These are phyloP conservation scores for Avena sativa DNA, from an alignment of 176 grass and related monocot species.

Conservation along the genomic window DNA sequence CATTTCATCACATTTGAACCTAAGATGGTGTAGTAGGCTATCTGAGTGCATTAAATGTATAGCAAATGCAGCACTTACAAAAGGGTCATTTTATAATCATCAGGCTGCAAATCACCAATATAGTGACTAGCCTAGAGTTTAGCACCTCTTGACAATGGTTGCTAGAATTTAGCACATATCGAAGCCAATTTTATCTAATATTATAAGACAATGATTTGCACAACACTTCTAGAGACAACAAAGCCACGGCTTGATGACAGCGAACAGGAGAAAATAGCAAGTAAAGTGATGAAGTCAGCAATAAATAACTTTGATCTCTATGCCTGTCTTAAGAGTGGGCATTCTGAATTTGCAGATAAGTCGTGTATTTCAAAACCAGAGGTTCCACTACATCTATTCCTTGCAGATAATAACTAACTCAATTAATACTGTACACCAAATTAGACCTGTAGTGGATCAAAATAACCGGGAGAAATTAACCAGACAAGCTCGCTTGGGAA, in stretches of 20 bases:
- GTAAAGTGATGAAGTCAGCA: neutral
- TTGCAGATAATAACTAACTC: neutral
- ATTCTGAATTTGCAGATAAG: neutral
- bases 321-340: neutral
- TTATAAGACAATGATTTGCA: neutral
- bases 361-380: neutral
- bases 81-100: conserved; percentile 36
- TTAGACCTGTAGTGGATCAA: neutral
- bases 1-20: neutral
- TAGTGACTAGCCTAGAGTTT: conserved; percentile 1
- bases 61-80: conserved; percentile 50
- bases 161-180: neutral
- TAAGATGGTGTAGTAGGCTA: conserved; percentile 6
- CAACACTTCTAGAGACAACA: neutral
- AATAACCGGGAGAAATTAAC: neutral
- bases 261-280: neutral
- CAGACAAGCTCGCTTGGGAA: neutral
- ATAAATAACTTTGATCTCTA: no score
- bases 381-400: neutral
- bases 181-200: neutral
- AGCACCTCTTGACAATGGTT: neutral
- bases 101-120: neutral
- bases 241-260: neutral
- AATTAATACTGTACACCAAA: neutral
- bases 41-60: conserved; percentile 39